These are phyloP conservation scores for Colletotrichum sp. DNA, from an alignment of 2,329 filamentous ascomycete genomes.

Conservation along the genomic window DNA sequence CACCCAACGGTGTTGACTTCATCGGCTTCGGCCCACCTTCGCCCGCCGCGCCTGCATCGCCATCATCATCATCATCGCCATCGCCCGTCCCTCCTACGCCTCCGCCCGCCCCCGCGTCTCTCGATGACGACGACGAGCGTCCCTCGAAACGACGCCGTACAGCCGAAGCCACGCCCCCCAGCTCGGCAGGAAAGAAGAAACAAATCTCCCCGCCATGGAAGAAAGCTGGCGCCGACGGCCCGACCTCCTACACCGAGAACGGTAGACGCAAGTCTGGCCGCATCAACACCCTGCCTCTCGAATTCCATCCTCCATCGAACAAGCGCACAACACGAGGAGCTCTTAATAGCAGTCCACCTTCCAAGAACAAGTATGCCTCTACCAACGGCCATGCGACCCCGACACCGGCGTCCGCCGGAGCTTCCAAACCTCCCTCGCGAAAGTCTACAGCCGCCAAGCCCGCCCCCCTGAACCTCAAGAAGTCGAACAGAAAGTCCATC, in stretches of 20 bases:
- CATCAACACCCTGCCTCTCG: conserved; percentile 61
- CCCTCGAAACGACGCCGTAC: conserved; percentile 71
- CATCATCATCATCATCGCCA: conserved; percentile 2
- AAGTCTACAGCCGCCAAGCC: conserved; percentile 16
- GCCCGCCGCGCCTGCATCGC: neutral
- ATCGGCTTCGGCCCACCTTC: conserved; percentile 1
- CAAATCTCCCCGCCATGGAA: conserved; percentile 91
- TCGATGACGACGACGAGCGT: conserved; percentile 42
- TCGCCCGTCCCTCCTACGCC: neutral
- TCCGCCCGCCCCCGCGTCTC: neutral
- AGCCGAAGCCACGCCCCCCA: conserved; percentile 48
- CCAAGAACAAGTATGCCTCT: conserved; percentile 30
- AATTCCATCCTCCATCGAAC: conserved; percentile 53
- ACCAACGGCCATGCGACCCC: conserved; percentile 31
- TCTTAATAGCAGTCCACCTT: conserved; percentile 35
- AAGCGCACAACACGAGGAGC: conserved; percentile 58
- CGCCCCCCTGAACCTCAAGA: conserved; percentile 24
- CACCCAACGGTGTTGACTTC: conserved; percentile 21
- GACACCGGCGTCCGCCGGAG: conserved; percentile 31
- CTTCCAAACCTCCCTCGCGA: conserved; percentile 30
- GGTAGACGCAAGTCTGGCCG: conserved; percentile 72
- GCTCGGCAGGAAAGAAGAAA: conserved; percentile 47
- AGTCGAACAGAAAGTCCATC: conserved; percentile 32
- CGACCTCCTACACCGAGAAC: conserved; percentile 81
- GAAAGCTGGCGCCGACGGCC: conserved; percentile 81